These are phyloP conservation scores for Isoetes taiwanensis DNA, from an alignment of 75 land plant genomes.

Conservation along the genomic window DNA sequence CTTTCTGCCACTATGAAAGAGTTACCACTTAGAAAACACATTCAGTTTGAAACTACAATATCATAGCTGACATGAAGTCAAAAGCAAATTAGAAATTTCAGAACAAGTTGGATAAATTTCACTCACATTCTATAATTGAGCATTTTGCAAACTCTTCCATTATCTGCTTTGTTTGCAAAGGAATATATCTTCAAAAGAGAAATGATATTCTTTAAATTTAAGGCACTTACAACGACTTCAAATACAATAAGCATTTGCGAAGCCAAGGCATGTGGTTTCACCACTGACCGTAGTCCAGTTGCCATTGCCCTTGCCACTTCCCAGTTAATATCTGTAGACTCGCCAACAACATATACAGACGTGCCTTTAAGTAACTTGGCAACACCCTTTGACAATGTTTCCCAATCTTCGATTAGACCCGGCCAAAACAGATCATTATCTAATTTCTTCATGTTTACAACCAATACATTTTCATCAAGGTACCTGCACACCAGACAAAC, in stretches of 20 bases:
- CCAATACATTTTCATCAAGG: slow-evolving; percentile 74
- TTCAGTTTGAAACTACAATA: too few species aligned
- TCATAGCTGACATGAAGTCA: neutral
- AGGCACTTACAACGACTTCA: neutral
- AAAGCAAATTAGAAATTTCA: neutral
- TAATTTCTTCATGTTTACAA: slow-evolving; percentile 68
- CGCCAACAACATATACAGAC: slow-evolving; percentile 73
- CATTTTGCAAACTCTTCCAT: slow-evolving; percentile 45
- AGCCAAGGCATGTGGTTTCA: neutral
- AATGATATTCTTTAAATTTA: slow-evolving; percentile 3
- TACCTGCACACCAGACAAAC: too few species aligned
- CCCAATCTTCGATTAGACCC: slow-evolving; percentile 77
- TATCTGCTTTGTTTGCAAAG: slow-evolving; percentile 49
- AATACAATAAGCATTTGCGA: neutral
- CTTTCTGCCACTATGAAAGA: slow-evolving; percentile 44
- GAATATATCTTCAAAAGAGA: slow-evolving; percentile 51
- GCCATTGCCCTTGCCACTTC: slow-evolving; percentile 70
- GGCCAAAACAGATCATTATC: slow-evolving; percentile 76
- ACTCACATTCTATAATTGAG: slow-evolving; percentile 58
- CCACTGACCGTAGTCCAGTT: slow-evolving; percentile 50
- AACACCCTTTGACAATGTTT: slow-evolving; percentile 47
- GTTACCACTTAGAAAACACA: slow-evolving; percentile 18
- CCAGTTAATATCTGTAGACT: slow-evolving; percentile 71
- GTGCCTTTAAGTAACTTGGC: slow-evolving; percentile 59
- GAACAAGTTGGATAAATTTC: too few species aligned